Conservation (phyloP, 805 yeast species). For the Candida methanosorbosa region DNA sequence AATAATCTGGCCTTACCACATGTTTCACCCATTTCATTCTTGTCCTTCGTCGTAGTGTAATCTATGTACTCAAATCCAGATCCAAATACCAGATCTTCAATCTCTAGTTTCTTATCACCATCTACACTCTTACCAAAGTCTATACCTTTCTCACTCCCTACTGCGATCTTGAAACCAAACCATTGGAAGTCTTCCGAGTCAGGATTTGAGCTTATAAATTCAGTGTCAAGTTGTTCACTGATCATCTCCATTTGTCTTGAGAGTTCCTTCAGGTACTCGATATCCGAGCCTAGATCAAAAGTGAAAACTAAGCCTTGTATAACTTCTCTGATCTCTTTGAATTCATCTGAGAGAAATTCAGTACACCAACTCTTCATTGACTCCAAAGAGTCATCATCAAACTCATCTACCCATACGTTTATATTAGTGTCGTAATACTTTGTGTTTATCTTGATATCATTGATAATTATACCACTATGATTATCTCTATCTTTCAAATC, state of each 20-base stretch:
- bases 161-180: conserved; percentile 28
- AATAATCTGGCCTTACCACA: conserved; percentile 30
- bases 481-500: conserved; percentile 2
- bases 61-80: conserved; percentile 36
- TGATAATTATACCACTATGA: conserved; percentile 19
- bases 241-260: conserved; percentile 11
- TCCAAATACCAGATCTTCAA: conserved; percentile 30
- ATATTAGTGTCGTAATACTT: conserved; percentile 20
- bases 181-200: conserved; percentile 15
- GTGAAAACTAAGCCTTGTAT: conserved; percentile 39
- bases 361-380: conserved; percentile 22
- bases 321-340: conserved; percentile 33
- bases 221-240: conserved; percentile 2
- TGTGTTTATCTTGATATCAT: conserved; percentile 12
- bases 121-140: background rate
- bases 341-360: conserved; percentile 30
- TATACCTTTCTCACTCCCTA: conserved; percentile 16
- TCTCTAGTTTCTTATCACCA: conserved; percentile 11
- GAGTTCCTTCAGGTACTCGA: conserved; percentile 15
- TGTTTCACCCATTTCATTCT: conserved; percentile 25
- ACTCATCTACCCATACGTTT: conserved; percentile 21
- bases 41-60: conserved; percentile 21
- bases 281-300: conserved; percentile 19
- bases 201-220: background rate
- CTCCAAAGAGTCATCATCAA: conserved; percentile 19